Evolutionary conservation across 495 filamentous ascomycete species (phyloP).

Genomic region (Acidomyces sp.): DNA sequence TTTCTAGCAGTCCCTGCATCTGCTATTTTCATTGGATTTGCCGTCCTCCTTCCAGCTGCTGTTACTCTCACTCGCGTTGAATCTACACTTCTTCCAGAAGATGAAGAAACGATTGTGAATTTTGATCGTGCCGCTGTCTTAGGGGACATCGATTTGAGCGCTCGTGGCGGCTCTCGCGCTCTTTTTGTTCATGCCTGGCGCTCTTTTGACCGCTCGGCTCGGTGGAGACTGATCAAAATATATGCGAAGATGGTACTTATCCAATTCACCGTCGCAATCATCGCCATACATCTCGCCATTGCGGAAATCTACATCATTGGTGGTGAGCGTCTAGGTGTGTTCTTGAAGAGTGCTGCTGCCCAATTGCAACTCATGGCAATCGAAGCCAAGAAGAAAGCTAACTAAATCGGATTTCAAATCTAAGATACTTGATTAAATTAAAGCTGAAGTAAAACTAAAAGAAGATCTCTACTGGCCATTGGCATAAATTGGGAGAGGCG

Average conservation of each 20-base stretch:
- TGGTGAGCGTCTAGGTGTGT: slow-evolving; percentile 9
- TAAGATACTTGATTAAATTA: no score
- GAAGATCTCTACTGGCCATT: no score
- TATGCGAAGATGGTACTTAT: slow-evolving; percentile 51
- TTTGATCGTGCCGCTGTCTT: slow-evolving; percentile 58
- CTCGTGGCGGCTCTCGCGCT: slow-evolving; percentile 47
- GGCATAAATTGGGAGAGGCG: no score
- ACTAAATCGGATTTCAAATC: no score
- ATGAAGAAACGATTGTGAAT: slow-evolving; percentile 59
- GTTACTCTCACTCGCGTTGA: slow-evolving; percentile 57
- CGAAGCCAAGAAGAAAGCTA: slow-evolving; percentile 12
- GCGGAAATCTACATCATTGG: slow-evolving; percentile 16
- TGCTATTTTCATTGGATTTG: slow-evolving; percentile 30
- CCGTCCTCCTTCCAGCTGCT: slow-evolving; percentile 47
- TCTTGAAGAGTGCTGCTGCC: slow-evolving; percentile 11
- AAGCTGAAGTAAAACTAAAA: no score
- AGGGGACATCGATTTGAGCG: slow-evolving; percentile 27
- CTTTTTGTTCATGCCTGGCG: slow-evolving; percentile 58
- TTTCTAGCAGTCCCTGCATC: slow-evolving; percentile 28
- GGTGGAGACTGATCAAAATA: slow-evolving; percentile 52
- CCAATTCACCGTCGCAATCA: slow-evolving; percentile 32
- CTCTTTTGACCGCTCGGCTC: slow-evolving; percentile 52
- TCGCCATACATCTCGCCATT: slow-evolving; percentile 19
- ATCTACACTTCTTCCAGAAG: slow-evolving; percentile 55
- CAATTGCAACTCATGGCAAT: slow-evolving; percentile 14